Evolutionary conservation across 1,284 basidiomycete genomes (phyloP).

Genomic region (Afroboletus lepidellus): DNA sequence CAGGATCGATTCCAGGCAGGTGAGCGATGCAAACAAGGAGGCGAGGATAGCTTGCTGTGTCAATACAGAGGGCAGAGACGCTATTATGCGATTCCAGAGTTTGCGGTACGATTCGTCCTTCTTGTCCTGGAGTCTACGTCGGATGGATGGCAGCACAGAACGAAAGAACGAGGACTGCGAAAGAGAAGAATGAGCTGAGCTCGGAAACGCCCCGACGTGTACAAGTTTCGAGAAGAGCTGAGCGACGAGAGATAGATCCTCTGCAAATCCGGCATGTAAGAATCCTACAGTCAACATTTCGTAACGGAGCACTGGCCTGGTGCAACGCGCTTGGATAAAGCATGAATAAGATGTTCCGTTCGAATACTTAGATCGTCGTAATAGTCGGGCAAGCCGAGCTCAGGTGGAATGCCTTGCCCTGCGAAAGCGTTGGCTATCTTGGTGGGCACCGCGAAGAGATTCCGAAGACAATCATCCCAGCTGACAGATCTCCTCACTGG

Average conservation of each 20-base stretch:
- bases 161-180: constrained; percentile 68
- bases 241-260: constrained; percentile 35
- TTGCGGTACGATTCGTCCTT: constrained; percentile 39
- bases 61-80: constrained; percentile 49
- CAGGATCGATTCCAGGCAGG: constrained; percentile 26
- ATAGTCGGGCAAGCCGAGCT: constrained; percentile 53
- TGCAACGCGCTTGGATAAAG: constrained; percentile 26
- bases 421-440: constrained; percentile 66
- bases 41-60: constrained; percentile 55
- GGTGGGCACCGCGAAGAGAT: constrained; percentile 55
- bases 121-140: constrained; percentile 37
- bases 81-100: constrained; percentile 52
- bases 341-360: constrained; percentile 49
- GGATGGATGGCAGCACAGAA: constrained; percentile 48
- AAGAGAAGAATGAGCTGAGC: constrained; percentile 42
- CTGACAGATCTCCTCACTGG: constrained; percentile 35
- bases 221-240: constrained; percentile 65
- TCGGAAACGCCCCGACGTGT: constrained; percentile 63
- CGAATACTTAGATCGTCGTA: constrained; percentile 52
- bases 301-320: constrained; percentile 31
- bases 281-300: background rate
- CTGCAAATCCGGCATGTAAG: constrained; percentile 22
- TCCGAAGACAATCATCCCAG: constrained; percentile 74
- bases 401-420: constrained; percentile 41
- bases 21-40: constrained; percentile 55